Percentiles rank a stretch among this genome's conserved stretches.
These are phyloP conservation scores for Fomitopsis palustris DNA, from an alignment of 1,284 basidiomycete genomes.

Conservation along the genomic window DNA sequence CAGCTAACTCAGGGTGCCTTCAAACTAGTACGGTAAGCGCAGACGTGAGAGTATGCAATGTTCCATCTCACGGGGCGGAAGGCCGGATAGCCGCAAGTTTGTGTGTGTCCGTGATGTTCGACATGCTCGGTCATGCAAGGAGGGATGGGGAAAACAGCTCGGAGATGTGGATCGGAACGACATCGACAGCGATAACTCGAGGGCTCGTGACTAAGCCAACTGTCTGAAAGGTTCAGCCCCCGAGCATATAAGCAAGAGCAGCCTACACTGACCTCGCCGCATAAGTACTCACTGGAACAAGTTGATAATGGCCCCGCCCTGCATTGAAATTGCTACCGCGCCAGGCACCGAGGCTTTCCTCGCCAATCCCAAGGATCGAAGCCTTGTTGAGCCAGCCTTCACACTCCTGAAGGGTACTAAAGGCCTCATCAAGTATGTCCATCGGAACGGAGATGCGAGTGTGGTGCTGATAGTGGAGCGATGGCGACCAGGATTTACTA, in stretches of 20 bases:
- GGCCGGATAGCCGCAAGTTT: not conserved
- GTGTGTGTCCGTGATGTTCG: not conserved
- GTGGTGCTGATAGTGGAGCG: not conserved
- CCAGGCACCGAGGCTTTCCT: slow-evolving; percentile 8
- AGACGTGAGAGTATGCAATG: not conserved
- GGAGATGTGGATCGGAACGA: not conserved
- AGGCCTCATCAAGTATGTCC: slow-evolving; percentile 16
- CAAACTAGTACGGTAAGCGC: not conserved
- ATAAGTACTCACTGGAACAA: too few species aligned
- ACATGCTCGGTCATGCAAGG: not conserved
- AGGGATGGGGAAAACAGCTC: not conserved
- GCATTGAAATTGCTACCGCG: slow-evolving; percentile 12
- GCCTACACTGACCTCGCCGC: not conserved
- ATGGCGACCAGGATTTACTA: slow-evolving; percentile 11
- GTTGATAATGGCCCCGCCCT: slow-evolving; percentile 17
- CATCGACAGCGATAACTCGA: not conserved
- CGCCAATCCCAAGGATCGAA: slow-evolving; percentile 8
- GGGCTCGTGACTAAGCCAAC: not conserved
- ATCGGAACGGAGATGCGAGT: not conserved
- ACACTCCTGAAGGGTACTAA: slow-evolving; percentile 14
- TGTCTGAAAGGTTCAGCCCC: not conserved
- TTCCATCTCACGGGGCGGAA: not conserved
- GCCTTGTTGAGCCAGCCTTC: slow-evolving; percentile 1
- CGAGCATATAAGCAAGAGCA: not conserved
- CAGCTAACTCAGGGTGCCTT: too few species aligned